Conservation (phyloP, 2,329 filamentous ascomycete genomes). For the Trichoderma breve region DNA sequence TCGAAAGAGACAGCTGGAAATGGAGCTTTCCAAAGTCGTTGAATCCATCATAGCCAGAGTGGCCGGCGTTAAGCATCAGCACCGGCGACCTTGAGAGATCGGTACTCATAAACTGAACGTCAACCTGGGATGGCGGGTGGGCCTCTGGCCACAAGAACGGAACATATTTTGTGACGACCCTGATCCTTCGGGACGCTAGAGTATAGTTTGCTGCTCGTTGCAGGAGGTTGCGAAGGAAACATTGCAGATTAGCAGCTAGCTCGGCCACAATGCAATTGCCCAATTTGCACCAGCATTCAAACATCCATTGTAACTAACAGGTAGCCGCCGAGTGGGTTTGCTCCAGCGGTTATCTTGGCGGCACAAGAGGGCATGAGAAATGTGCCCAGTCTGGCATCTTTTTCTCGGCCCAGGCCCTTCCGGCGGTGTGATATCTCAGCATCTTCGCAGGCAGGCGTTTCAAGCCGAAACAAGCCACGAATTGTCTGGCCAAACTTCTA, state of each 20-base stretch:
- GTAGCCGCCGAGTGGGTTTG: constrained; percentile 2
- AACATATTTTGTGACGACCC: not conserved
- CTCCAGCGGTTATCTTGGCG: constrained; percentile 1
- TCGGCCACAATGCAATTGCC: not conserved
- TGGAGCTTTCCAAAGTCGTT: not conserved
- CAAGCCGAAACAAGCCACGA: not conserved
- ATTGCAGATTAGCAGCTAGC: not conserved
- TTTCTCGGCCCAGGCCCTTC: not conserved
- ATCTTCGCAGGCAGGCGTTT: constrained; percentile 13
- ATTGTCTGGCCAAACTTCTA: not conserved
- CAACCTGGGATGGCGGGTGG: not conserved
- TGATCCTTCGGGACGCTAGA: not conserved
- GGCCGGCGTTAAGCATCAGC: not conserved
- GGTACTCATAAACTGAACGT: not conserved
- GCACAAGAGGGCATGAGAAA: not conserved
- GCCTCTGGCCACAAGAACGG: not conserved
- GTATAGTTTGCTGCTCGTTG: not conserved
- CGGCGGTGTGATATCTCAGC: constrained; percentile 12
- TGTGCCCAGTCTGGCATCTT: not conserved
- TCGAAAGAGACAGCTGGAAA: not conserved
- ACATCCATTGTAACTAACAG: not conserved
- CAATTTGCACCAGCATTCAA: not conserved
- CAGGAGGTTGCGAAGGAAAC: not conserved
- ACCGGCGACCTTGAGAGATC: not conserved
- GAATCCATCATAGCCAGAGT: not conserved